Evolutionary conservation across 139 green algal genomes (phyloP), one percentile per base, ranked within the genome.

Genomic region (Chlorella sp.): DNA sequence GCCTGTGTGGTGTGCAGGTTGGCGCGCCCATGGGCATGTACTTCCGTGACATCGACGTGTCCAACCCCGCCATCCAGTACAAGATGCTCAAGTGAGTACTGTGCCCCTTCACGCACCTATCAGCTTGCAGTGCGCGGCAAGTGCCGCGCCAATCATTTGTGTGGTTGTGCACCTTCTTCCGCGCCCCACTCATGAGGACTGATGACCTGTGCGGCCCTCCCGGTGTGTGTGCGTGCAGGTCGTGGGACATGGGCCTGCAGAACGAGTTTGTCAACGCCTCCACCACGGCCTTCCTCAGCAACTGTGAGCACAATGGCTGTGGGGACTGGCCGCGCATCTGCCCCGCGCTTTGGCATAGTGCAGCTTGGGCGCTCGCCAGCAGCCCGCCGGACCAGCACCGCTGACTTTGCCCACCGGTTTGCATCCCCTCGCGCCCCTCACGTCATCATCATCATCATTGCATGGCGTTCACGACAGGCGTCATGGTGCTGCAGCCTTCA

Each of bases 31-130:
- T 64, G 1, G 30, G 51, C 29, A 4, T 78, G 23, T 80, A 78
- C 71, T 84, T 78, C 78, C 66, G 74, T 29, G 51, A 30, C 17
- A 26, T 84, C 2, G 78, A 84, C 70, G 35, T 35, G 24, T 71
- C 74, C 2, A 0, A 34, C 2, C 74, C 78, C 31, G 31, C 30
- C 2, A 31, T 64, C 6, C 78, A 84, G 71, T 59, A 30, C 60
- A 51, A 66, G n/a, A 78, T 80, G 78, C 71, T 78, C 31, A 66
- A 66, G n/a, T 33, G 60, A 55, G 42, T 55, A 17, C 10, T 10
- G 10, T 55, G n/a, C n/a, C n/a, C n/a, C n/a, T n/a, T n/a, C n/a
- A 10, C 42, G 17, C 17, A 55, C 10, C 42, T 26, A 26, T 17
- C 10, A 17, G 42, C 10, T 10, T 10, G 42, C 10, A 55, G 42